phyloP scores from a whole-genome alignment of 1,284 basidiomycete genomes.

The Pseudozyma tsukubaensis region DNA sequence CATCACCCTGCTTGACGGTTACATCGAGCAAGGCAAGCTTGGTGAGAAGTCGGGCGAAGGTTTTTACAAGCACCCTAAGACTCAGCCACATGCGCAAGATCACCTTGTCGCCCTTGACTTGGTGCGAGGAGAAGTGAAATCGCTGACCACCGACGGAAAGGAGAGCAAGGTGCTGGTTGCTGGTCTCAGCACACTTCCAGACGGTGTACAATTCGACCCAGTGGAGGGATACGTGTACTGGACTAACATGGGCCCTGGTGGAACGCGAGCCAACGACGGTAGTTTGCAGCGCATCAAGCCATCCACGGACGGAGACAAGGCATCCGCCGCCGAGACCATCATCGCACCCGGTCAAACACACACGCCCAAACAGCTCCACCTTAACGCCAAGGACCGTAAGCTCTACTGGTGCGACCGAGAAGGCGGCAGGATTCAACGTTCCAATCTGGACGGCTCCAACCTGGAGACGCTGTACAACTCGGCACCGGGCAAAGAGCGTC shows the following conservation, averaged over 20 bases:
- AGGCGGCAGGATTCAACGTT: background rate
- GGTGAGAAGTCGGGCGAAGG: background rate
- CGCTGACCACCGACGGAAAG: background rate
- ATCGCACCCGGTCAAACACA: background rate
- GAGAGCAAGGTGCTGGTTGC: background rate
- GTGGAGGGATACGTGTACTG: constrained; percentile 1
- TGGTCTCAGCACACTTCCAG: background rate
- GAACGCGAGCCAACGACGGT: background rate
- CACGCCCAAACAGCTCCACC: background rate
- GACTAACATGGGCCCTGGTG: background rate
- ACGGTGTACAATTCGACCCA: background rate
- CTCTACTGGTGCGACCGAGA: constrained; percentile 1
- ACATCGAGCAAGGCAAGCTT: background rate
- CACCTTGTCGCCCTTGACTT: background rate
- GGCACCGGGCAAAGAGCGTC: background rate
- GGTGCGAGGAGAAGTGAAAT: background rate
- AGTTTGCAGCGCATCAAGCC: background rate
- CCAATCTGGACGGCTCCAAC: background rate
- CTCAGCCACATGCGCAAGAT: background rate
- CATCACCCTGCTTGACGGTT: background rate
- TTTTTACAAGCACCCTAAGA: background rate
- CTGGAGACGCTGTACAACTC: background rate
- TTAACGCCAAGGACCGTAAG: background rate
- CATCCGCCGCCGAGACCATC: background rate
- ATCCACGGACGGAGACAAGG: background rate